A percentile compares a stretch with the other conserved stretches of the same genome.
phyloP scores from a whole-genome alignment of 73 alveolate species.

The Paramecium caudatum region DNA sequence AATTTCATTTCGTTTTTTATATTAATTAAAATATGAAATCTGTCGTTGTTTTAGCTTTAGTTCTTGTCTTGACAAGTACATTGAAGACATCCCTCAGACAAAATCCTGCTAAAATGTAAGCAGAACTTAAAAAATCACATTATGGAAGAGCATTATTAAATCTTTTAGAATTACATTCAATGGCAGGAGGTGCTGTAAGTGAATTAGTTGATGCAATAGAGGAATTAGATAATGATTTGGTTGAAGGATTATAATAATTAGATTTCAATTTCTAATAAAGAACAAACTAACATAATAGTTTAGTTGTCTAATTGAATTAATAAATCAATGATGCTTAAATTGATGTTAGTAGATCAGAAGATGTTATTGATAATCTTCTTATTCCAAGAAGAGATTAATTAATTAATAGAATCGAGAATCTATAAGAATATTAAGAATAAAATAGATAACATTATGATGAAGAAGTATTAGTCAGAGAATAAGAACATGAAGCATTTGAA shows the following conservation, averaged over 20 bases:
- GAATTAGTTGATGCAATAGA: slow-evolving; percentile 48
- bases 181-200: slow-evolving; percentile 29
- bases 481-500: slow-evolving; percentile 46
- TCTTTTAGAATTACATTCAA: slow-evolving; percentile 40
- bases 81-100: slow-evolving; percentile 12
- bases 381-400: slow-evolving; percentile 49
- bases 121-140: slow-evolving; percentile 23
- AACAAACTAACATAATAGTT: slow-evolving; percentile 52
- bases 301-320: slow-evolving; percentile 24
- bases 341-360: slow-evolving; percentile 46
- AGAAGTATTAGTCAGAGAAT: slow-evolving; percentile 31
- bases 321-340: slow-evolving; percentile 40
- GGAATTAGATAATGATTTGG: slow-evolving; percentile 14
- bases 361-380: slow-evolving; percentile 18
- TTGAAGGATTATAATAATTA: slow-evolving; percentile 6
- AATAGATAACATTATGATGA: slow-evolving; percentile 36
- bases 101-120: slow-evolving; percentile 9
- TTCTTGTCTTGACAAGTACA: background rate
- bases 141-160: slow-evolving; percentile 17
- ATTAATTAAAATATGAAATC: slow-evolving; percentile 49
- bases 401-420: background rate
- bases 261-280: slow-evolving; percentile 19
- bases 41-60: slow-evolving; percentile 8
- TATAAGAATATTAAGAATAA: background rate
- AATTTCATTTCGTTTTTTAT: slow-evolving; percentile 28